Conservation (phyloP, 2,329 filamentous ascomycete genomes). For the Arthrobotrys sphaeroides region DNA sequence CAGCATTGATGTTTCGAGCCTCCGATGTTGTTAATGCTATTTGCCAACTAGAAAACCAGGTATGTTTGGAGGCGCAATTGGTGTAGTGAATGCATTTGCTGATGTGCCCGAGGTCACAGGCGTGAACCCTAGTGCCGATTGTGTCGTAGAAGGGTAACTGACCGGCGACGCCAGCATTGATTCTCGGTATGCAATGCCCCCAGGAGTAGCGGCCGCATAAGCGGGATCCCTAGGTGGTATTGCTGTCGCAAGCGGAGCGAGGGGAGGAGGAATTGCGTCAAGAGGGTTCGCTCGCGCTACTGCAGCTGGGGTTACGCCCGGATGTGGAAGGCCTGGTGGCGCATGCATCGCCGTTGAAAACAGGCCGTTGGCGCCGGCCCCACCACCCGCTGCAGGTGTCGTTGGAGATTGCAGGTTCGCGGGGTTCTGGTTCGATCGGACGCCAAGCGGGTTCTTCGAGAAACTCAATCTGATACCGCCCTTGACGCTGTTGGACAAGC, state of each 20-base stretch:
- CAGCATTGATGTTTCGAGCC: background rate
- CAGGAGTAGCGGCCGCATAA: slow-evolving; percentile 19
- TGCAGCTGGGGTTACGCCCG: slow-evolving; percentile 42
- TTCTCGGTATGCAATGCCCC: slow-evolving; percentile 34
- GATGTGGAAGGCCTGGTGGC: slow-evolving; percentile 52
- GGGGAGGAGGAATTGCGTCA: slow-evolving; percentile 17
- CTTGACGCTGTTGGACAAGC: slow-evolving; percentile 89
- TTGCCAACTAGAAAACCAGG: slow-evolving; percentile 47
- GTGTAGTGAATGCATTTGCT: slow-evolving; percentile 36
- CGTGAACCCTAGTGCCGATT: slow-evolving; percentile 45
- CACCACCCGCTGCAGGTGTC: slow-evolving; percentile 31
- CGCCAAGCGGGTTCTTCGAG: slow-evolving; percentile 95
- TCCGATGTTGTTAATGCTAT: slow-evolving; percentile 13
- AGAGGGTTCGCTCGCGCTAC: slow-evolving; percentile 37
- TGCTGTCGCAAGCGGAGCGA: slow-evolving; percentile 29
- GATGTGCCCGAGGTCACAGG: slow-evolving; percentile 45
- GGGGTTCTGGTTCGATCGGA: slow-evolving; percentile 72
- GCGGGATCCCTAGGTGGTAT: slow-evolving; percentile 35
- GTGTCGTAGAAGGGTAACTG: slow-evolving; percentile 36
- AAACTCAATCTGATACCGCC: slow-evolving; percentile 95
- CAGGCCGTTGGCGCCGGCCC: slow-evolving; percentile 22
- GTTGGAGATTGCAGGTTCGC: slow-evolving; percentile 59
- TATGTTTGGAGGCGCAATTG: slow-evolving; percentile 51
- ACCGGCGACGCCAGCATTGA: slow-evolving; percentile 43
- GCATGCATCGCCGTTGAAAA: slow-evolving; percentile 53